phyloP scores from a whole-genome alignment of 2,329 filamentous ascomycete species.

The Alternaria consortialis region DNA sequence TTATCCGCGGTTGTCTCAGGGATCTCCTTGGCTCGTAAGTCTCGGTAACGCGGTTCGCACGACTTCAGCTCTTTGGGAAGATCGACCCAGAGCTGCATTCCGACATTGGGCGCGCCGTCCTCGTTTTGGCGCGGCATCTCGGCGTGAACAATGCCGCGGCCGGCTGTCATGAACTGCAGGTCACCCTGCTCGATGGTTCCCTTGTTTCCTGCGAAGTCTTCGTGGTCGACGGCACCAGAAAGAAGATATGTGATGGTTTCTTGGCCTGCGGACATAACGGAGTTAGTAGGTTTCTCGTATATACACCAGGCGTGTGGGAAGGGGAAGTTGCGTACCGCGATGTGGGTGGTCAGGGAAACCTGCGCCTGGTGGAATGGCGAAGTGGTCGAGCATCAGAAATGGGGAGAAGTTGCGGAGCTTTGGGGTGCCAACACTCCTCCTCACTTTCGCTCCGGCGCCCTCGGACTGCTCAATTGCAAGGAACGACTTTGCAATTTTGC shows the following conservation, averaged over 20 bases:
- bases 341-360: constrained; percentile 90
- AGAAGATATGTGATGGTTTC: constrained; percentile 92
- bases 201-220: constrained; percentile 86
- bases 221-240: constrained; percentile 85
- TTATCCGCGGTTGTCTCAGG: constrained; percentile 76
- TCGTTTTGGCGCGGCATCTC: constrained; percentile 88
- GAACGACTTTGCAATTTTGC: constrained; percentile 84
- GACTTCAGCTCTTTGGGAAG: constrained; percentile 81
- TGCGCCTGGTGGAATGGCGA: constrained; percentile 78
- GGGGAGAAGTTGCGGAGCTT: constrained; percentile 86
- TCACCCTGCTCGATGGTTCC: constrained; percentile 89
- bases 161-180: constrained; percentile 97
- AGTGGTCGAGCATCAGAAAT: constrained; percentile 95
- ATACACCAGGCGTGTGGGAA: neutral
- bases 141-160: constrained; percentile 88
- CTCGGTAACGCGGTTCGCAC: constrained; percentile 92
- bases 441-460: constrained; percentile 85
- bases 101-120: constrained; percentile 80
- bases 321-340: constrained; percentile 61
- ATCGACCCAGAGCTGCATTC: constrained; percentile 96
- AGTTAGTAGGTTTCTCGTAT: neutral
- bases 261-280: constrained; percentile 55
- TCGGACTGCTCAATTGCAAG: constrained; percentile 86
- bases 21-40: constrained; percentile 81
- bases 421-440: constrained; percentile 85